Evolutionary conservation across 768 basidiomycete species (phyloP), one percentile per base, ranked within the genome.

Genomic region (Crucibulum laeve): DNA sequence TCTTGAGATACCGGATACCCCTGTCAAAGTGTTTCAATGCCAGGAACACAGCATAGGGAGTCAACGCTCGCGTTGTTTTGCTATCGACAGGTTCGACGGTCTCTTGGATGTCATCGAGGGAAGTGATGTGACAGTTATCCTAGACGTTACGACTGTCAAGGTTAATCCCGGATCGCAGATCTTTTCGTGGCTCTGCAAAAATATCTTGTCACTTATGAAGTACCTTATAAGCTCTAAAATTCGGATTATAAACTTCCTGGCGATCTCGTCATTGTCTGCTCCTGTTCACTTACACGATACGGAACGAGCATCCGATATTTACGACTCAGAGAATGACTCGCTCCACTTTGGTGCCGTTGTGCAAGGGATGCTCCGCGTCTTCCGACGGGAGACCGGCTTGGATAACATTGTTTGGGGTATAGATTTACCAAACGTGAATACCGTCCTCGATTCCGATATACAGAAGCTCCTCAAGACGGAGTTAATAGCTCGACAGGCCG

Each of bases 321-420:
- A 30, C 28, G n/a, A 30, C 28, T n/a, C n/a, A n/a, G 28, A 30
- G n/a, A 10, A 17, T 36, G 13, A 36, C 8, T 8, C 10, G 17
- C 35, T 19, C 13, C 8, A 8, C 8, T 8, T 53, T 0, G 56
- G 61, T 43, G 18, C 56, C 4, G 42, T 62, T 32, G 41, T 59
- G 18, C 59, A 59, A 26, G 60, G 60, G 18, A 56, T 62, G 56
- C 42, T 62, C 7, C 53, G 61, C 2, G 62, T 60, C 3, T 62
- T 55, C 45, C 57, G 58, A 37, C 46, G 55, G 10, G 61, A 64
- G 33, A 44, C 47, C 11, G 54, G 56, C n/a, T 43, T 56, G 4
- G 44, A 57, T 28, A 40, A 33, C 11, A 49, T 38, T 6, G 39
- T 51, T 10, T 57, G 53, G 56, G 47, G 50, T 33, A 45, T 61